Percentiles rank a stretch among this genome's conserved stretches.
Evolutionary conservation across 257 asterid genomes (phyloP).

Genomic region (Galeopsis tetrahit): DNA sequence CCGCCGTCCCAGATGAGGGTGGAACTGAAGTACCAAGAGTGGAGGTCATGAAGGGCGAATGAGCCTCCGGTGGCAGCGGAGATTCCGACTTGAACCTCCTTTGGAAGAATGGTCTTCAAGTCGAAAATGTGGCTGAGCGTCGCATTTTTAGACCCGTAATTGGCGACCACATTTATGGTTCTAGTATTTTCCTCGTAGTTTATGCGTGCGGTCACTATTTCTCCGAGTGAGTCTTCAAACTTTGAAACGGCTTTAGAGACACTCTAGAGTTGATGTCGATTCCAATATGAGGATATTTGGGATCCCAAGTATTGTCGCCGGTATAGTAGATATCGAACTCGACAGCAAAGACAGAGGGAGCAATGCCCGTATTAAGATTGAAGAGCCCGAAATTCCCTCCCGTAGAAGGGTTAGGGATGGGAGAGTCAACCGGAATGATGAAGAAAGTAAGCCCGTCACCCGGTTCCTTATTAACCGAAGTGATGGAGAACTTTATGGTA

Average conservation of each 20-base stretch:
- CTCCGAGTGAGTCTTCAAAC: no score
- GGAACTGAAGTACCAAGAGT: not conserved
- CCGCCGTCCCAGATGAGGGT: not conserved
- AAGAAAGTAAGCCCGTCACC: no score
- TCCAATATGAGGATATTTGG: not conserved
- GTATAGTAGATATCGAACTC: constrained; percentile 16
- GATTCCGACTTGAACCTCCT: no score
- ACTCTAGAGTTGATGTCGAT: not conserved
- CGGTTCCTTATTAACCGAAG: no score
- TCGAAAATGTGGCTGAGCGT: no score
- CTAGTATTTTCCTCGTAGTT: not conserved
- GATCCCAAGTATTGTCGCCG: not conserved
- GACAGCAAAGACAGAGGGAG: not conserved
- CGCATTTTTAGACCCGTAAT: not conserved
- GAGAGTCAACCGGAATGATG: no score
- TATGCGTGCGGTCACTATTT: no score
- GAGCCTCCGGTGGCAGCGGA: not conserved
- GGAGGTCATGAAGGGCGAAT: not conserved
- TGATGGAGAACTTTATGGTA: no score
- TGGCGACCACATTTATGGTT: not conserved
- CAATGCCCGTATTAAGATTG: no score
- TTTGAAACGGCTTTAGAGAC: no score
- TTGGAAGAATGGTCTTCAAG: no score
- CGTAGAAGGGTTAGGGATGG: no score
- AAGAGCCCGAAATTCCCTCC: constrained; percentile 6